These are phyloP conservation scores for Fraxinus sp. DNA, from an alignment of 305 asterid genomes.

Conservation along the genomic window DNA sequence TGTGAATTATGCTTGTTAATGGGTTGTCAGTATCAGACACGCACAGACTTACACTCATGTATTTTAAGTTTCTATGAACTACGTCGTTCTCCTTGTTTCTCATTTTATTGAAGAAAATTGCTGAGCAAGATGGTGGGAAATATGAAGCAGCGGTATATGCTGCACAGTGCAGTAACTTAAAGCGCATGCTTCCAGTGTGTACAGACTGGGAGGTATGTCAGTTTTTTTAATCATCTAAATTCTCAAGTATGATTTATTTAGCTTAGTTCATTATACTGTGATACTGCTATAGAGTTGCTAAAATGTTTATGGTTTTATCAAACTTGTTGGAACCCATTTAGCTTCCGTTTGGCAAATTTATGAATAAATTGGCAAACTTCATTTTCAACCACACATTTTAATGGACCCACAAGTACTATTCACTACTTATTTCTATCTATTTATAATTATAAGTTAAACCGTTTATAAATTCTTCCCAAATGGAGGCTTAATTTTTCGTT, in stretches of 20 bases:
- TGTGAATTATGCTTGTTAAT: neutral
- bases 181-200: constrained; percentile 88
- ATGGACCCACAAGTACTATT: neutral
- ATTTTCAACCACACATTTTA: neutral
- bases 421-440: neutral
- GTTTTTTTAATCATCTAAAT: neutral
- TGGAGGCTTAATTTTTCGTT: neutral
- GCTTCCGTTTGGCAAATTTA: neutral
- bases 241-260: neutral
- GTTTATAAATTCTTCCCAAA: neutral
- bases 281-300: neutral
- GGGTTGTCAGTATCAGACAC: neutral
- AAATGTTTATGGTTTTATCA: neutral
- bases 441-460: neutral
- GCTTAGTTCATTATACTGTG: neutral
- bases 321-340: neutral
- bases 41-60: neutral
- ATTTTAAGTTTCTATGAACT: constrained; percentile 22
- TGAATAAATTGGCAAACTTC: neutral
- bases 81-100: constrained; percentile 32
- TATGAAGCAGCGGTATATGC: constrained; percentile 94
- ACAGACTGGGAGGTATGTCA: constrained; percentile 87
- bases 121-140: constrained; percentile 89
- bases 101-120: constrained; percentile 69
- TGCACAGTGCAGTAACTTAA: constrained; percentile 83